Conservation (phyloP, 108 stramenopile genomes). For the Cyclostephanos invisitatus region DNA sequence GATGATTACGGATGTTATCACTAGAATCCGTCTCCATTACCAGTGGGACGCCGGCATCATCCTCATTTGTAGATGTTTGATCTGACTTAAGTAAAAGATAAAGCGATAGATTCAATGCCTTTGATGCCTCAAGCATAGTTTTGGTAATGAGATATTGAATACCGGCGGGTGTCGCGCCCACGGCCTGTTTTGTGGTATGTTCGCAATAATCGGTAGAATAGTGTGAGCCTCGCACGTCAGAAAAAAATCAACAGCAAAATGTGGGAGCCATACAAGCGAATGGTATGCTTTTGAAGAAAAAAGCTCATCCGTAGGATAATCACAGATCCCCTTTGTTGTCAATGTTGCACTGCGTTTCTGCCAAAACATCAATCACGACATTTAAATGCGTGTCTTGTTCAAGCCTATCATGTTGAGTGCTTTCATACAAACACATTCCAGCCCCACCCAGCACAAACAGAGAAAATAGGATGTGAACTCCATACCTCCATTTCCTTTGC, state of each 20-base stretch:
- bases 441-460: slow-evolving; percentile 1
- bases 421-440: background rate
- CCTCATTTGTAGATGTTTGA: slow-evolving; percentile 17
- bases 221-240: slow-evolving; percentile 16
- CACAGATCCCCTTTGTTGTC: slow-evolving; percentile 38
- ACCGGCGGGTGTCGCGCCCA: slow-evolving; percentile 71
- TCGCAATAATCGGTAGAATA: slow-evolving; percentile 13
- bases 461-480: background rate
- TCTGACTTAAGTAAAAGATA: slow-evolving; percentile 81
- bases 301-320: slow-evolving; percentile 72
- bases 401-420: slow-evolving; percentile 85
- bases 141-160: slow-evolving; percentile 77
- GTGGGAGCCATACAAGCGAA: slow-evolving; percentile 77
- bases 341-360: slow-evolving; percentile 82
- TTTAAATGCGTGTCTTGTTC: slow-evolving; percentile 40
- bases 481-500: slow-evolving; percentile 64
- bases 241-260: slow-evolving; percentile 11
- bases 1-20: slow-evolving; percentile 65
- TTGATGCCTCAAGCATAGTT: slow-evolving; percentile 64
- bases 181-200: slow-evolving; percentile 50
- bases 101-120: slow-evolving; percentile 70
- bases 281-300: slow-evolving; percentile 28
- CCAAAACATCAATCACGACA: slow-evolving; percentile 58
- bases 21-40: slow-evolving; percentile 26
- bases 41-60: slow-evolving; percentile 10